Base-by-base conservation (phyloP, 1,284 basidiomycete genomes). In the Puccinia hordei region DNA sequence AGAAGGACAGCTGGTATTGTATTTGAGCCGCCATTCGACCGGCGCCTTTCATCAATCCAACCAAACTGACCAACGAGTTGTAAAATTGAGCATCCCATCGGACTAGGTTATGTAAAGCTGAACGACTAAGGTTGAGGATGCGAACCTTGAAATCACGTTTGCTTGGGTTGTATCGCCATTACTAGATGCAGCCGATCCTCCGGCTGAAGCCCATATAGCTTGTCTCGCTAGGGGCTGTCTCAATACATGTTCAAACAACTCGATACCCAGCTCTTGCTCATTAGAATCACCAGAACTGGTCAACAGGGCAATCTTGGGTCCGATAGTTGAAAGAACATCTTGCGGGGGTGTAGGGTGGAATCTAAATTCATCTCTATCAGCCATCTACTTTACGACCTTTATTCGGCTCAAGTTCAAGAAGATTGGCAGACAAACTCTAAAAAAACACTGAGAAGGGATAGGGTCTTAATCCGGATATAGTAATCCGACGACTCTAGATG, bases 1-100 rank as follows among this genome's bases (percentile, higher is more conserved):
- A 95, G 84, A 94, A 93, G 49, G 91, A 90, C 59, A 94, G 91
- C 87, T 96, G 94, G 86, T 98, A 99, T 87, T 91, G 92, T 90
- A 95, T 93, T 86, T 99, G 96, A n/a, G 94, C 92, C 15, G 89
- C 88, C 24, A 91, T 89, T 22, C 66, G 65, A 22, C 49, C 35
- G 22, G 46, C 66, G 24, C 30, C 35, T 61, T 78, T 78, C 27
- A 78, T 41, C 27, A 71, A 22, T 59, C 71, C 35, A 44, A 59
- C 44, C 53, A 78, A 71, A 59, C 76, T 78, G 35, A 44, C 19
- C 35, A 44, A 53, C 12, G 33, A 68, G 44, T 24, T 44, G 53
- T 55, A 10, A 51, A 24, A 5, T 19, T 53, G 22, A 69, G 66
- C n/a, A 9, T 33, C n/a, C 30, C 27, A 30, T 24, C 19, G 2